Evolutionary conservation across 495 filamentous ascomycete genomes (phyloP), one percentile per base, ranked within the genome.

Genomic region (Daldinia bambusicola): DNA sequence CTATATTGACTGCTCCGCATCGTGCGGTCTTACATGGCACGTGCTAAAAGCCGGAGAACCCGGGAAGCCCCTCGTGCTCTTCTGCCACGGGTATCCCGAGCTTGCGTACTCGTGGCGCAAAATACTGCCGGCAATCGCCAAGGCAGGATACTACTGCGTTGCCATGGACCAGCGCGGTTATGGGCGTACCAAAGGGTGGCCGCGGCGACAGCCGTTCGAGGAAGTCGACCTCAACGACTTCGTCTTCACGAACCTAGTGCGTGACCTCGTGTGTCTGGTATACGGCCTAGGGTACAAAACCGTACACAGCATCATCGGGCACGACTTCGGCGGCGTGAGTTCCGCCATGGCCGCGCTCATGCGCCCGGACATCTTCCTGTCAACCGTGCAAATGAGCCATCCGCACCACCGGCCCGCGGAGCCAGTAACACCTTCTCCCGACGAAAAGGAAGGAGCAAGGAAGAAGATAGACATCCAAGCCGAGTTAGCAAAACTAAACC

Each of bases 21-120:
- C 77, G 7, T 75, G 74, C 58, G 83, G 84, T 63, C 83, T 92
- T 31, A 87, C 76, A 22, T 89, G 86, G 78, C 89, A 92, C 79
- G 75, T 89, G 61, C 80, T 91, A 32, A 84, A 86, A 72, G 80
- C 88, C 16, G 88, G 87, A 30, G 59, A 74, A 14, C 76, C 78
- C 34, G 78, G 78, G 13, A 84, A 80, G 16, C 89, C 88, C 0
- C 83, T 91, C 51, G 77, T 92, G 34, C 76, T 91, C 18, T 86
- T 90, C 66, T 82, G 87, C 59, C 90, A 90, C 75, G 89, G 89
- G 20, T 91, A 85, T 69, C 89, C 89, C 7, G 89, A 92, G 71
- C 82, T 91, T 18, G 88, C 89, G 51, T 92, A 84, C 76, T 90
- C 89, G 36, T 91, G 89, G 89, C 87, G 89, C 61, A 86, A 88